Evolutionary conservation across 2,329 filamentous ascomycete species (phyloP).

Genomic region (Phaeosphaeriaceae sp.): DNA sequence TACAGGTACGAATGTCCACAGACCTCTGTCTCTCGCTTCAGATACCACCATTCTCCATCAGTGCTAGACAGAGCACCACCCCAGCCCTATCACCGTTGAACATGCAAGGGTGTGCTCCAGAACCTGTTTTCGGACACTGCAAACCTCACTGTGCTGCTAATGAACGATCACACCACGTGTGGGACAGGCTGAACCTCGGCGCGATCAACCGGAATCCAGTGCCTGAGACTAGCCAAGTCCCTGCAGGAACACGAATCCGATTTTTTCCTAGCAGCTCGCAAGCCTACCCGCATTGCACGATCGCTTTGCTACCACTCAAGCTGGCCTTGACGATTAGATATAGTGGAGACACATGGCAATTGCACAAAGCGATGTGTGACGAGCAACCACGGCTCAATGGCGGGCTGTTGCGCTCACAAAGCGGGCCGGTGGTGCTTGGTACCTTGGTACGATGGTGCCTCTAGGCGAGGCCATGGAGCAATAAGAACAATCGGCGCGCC

Average conservation of each 20-base stretch:
- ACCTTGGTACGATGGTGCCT: slow-evolving; percentile 6
- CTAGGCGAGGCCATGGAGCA: slow-evolving; percentile 18
- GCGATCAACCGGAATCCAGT: neutral
- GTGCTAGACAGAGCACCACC: neutral
- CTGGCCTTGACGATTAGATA: neutral
- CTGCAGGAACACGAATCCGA: slow-evolving; percentile 4
- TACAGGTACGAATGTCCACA: neutral
- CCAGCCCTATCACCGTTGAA: neutral
- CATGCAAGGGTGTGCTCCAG: neutral
- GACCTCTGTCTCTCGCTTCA: neutral
- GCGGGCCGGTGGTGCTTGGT: neutral
- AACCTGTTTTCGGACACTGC: neutral
- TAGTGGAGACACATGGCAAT: slow-evolving; percentile 4
- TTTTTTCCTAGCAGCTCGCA: neutral
- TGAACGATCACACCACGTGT: neutral
- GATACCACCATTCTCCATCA: neutral
- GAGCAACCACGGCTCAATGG: neutral
- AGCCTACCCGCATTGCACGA: neutral
- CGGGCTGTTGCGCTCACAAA: neutral
- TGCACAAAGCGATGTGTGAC: neutral
- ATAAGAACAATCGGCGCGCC: slow-evolving; percentile 22
- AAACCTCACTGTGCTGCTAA: neutral
- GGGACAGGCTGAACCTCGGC: slow-evolving; percentile 4
- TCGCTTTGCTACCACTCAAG: neutral
- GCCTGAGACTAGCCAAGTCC: slow-evolving; percentile 8